These are phyloP conservation scores for Butyriboletus loyo DNA, from an alignment of 768 basidiomycete genomes.

Conservation along the genomic window DNA sequence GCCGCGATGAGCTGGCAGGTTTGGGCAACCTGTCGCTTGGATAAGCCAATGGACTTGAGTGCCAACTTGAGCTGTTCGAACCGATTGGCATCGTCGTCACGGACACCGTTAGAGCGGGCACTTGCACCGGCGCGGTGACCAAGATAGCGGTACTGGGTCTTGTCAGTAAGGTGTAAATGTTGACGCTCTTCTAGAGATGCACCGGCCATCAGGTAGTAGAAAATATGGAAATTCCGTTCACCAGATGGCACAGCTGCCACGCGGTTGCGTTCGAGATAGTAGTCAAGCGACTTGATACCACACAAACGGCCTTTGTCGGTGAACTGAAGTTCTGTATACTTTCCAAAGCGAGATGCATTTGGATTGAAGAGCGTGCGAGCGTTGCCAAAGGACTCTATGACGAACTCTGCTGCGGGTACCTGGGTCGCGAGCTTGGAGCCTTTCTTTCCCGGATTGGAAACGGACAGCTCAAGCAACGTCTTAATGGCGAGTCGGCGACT, in stretches of 20 bases:
- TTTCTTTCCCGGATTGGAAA: conserved; percentile 89
- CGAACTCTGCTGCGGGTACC: conserved; percentile 91
- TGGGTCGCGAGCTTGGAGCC: conserved; percentile 84
- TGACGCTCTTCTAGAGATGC: conserved; percentile 85
- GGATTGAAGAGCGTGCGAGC: conserved; percentile 90
- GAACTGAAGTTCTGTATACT: conserved; percentile 98
- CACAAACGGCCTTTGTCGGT: conserved; percentile 84
- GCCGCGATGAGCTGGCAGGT: conserved; percentile 93
- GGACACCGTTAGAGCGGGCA: conserved; percentile 43
- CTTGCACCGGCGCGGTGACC: conserved; percentile 58
- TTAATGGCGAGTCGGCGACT: conserved; percentile 88
- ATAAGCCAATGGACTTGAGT: conserved; percentile 89
- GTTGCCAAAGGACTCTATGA: conserved; percentile 92
- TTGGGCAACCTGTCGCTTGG: conserved; percentile 93
- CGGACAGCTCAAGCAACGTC: conserved; percentile 84
- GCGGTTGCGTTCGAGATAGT: conserved; percentile 89
- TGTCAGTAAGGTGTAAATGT: conserved; percentile 81
- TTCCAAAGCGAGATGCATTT: conserved; percentile 95
- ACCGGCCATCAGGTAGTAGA: conserved; percentile 94
- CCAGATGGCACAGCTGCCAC: conserved; percentile 87
- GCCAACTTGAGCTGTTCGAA: conserved; percentile 95
- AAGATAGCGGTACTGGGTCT: conserved; percentile 82
- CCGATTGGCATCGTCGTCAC: conserved; percentile 78
- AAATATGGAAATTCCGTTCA: conserved; percentile 96
- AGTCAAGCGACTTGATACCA: conserved; percentile 94